phyloP scores from a whole-genome alignment of 2,329 filamentous ascomycete genomes.

The Epicoccum nigrum region DNA sequence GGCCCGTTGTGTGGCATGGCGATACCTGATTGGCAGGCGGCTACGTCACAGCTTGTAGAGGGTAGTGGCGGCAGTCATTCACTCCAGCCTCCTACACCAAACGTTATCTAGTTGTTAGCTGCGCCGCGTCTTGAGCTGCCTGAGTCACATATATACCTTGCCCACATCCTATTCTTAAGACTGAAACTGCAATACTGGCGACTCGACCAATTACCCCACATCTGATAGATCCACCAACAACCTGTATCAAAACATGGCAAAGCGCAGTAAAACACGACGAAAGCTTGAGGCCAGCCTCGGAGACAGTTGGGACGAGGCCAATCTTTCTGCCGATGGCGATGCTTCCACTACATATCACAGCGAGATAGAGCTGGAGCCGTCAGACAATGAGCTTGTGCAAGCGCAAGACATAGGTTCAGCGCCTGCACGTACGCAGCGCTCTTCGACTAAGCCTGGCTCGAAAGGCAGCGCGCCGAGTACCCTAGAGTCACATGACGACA shows the following conservation, averaged over 20 bases:
- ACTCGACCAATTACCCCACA: neutral
- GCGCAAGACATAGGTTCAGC: constrained; percentile 19
- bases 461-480: neutral
- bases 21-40: constrained; percentile 33
- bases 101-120: too few relatives aligned
- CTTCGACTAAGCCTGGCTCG: constrained; percentile 16
- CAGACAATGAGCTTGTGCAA: constrained; percentile 26
- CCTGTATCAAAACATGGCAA: neutral
- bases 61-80: constrained; percentile 29
- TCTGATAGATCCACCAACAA: neutral
- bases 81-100: constrained; percentile 26
- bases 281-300: constrained; percentile 36
- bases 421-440: constrained; percentile 13
- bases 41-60: constrained; percentile 33
- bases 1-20: neutral
- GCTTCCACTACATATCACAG: constrained; percentile 32
- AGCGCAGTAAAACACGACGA: constrained; percentile 22
- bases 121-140: too few relatives aligned
- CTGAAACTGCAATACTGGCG: neutral
- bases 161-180: too few relatives aligned
- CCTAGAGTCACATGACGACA: neutral
- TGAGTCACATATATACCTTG: too few relatives aligned
- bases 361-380: constrained; percentile 33
- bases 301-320: constrained; percentile 44
- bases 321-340: constrained; percentile 38